A percentile compares a stretch with the other conserved stretches of the same genome.
Evolutionary conservation across 1,139 yeast species (phyloP).

Genomic region (Pichiaceae sp.): DNA sequence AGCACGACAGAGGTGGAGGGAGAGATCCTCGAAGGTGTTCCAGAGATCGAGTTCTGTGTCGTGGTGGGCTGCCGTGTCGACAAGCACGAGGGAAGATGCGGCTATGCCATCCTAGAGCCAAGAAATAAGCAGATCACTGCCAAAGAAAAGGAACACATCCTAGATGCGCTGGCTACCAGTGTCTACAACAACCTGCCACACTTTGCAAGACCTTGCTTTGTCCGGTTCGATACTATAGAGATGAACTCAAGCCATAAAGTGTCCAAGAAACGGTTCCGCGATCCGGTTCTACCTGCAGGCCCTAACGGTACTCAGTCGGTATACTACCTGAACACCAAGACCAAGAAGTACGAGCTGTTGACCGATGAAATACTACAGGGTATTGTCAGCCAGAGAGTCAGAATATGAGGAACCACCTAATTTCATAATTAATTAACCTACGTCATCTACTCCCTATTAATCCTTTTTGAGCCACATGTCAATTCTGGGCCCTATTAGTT

Average conservation of each 20-base stretch:
- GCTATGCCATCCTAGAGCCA: conserved; percentile 73
- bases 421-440: neutral
- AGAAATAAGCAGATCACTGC: conserved; percentile 29
- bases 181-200: conserved; percentile 54
- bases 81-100: conserved; percentile 91
- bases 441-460: too few relatives aligned
- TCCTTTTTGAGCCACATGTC: too few relatives aligned
- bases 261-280: conserved; percentile 67
- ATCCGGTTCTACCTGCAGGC: conserved; percentile 72
- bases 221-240: conserved; percentile 60
- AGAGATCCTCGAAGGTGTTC: conserved; percentile 34
- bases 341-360: conserved; percentile 35
- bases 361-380: conserved; percentile 8
- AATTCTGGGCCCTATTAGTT: too few relatives aligned
- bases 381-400: conserved; percentile 15
- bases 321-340: conserved; percentile 55
- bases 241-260: conserved; percentile 82
- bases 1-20: conserved; percentile 92
- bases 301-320: conserved; percentile 50
- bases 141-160: conserved; percentile 23
- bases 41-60: conserved; percentile 59
- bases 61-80: conserved; percentile 89
- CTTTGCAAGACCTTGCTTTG: conserved; percentile 81
- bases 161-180: conserved; percentile 31
- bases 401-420: conserved; percentile 10